Conservation (phyloP, 2,329 filamentous ascomycete genomes). For the Pseudogymnoascus sp. region DNA sequence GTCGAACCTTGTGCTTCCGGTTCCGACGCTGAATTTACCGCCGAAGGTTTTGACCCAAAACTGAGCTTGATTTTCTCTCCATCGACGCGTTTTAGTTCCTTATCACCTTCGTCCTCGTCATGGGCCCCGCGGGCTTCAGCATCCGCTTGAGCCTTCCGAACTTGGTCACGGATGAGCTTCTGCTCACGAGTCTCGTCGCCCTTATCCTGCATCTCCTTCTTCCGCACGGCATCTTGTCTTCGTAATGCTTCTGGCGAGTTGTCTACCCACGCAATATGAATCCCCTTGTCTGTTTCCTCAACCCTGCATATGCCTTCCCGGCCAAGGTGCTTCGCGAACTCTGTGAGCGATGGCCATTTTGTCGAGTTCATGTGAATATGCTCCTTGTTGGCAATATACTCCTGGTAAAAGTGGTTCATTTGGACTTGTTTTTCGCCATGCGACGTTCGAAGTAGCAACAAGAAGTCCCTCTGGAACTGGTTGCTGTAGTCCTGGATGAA, state of each 20-base stretch:
- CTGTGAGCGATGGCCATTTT: conserved; percentile 77
- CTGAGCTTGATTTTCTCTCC: conserved; percentile 70
- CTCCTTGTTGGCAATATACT: conserved; percentile 79
- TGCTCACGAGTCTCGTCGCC: conserved; percentile 88
- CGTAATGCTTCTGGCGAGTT: conserved; percentile 78
- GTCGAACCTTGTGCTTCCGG: not conserved
- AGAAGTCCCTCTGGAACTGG: conserved; percentile 74
- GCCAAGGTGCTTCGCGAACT: conserved; percentile 82
- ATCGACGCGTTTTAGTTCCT: conserved; percentile 51
- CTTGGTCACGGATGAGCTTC: conserved; percentile 73
- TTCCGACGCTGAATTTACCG: conserved; percentile 17
- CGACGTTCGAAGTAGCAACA: conserved; percentile 66
- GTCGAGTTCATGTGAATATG: conserved; percentile 94
- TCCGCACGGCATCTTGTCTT: conserved; percentile 69
- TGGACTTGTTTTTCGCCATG: conserved; percentile 88
- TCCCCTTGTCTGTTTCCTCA: conserved; percentile 78
- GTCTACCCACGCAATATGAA: conserved; percentile 87
- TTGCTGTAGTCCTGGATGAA: conserved; percentile 73
- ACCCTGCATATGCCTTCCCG: conserved; percentile 82
- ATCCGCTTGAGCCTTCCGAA: conserved; percentile 61
- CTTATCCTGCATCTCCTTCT: conserved; percentile 79
- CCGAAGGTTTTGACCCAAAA: conserved; percentile 41
- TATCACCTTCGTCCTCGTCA: conserved; percentile 36
- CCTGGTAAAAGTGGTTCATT: conserved; percentile 90
- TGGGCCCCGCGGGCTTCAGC: conserved; percentile 38